Evolutionary conservation across 2,329 filamentous ascomycete species (phyloP).

Genomic region (Colletotrichum lupini): DNA sequence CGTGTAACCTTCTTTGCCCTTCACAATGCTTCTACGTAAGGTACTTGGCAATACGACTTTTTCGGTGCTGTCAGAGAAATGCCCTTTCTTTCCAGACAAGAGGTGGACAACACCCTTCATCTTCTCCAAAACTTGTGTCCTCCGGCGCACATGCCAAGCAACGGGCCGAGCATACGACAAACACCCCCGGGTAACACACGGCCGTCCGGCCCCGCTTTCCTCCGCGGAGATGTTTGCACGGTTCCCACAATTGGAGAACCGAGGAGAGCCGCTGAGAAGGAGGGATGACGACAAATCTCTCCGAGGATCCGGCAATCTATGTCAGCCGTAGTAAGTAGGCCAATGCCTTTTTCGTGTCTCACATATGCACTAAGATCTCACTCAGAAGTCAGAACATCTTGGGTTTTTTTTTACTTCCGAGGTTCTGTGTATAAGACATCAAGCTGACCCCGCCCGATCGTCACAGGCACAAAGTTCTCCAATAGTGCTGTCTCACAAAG

Average conservation of each 20-base stretch:
- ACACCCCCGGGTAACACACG: not conserved
- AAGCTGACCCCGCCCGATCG: not conserved
- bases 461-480: not conserved
- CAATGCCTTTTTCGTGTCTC: not conserved
- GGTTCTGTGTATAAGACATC: not conserved
- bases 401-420: not conserved
- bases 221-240: not conserved
- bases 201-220: not conserved
- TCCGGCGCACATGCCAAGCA: not conserved
- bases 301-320: not conserved
- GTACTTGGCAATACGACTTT: too few relatives aligned
- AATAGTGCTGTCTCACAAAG: conserved; percentile 15
- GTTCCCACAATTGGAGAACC: not conserved
- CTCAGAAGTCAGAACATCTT: not conserved
- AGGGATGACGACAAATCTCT: not conserved
- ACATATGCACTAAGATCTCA: not conserved
- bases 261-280: not conserved
- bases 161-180: not conserved
- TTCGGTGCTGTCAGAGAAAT: too few relatives aligned
- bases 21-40: too few relatives aligned
- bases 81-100: too few relatives aligned
- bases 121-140: too few relatives aligned
- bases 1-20: too few relatives aligned
- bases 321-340: conserved; percentile 6
- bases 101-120: too few relatives aligned